Conservation (phyloP, 1,284 basidiomycete species). For the Fomitopsis pinicola region DNA sequence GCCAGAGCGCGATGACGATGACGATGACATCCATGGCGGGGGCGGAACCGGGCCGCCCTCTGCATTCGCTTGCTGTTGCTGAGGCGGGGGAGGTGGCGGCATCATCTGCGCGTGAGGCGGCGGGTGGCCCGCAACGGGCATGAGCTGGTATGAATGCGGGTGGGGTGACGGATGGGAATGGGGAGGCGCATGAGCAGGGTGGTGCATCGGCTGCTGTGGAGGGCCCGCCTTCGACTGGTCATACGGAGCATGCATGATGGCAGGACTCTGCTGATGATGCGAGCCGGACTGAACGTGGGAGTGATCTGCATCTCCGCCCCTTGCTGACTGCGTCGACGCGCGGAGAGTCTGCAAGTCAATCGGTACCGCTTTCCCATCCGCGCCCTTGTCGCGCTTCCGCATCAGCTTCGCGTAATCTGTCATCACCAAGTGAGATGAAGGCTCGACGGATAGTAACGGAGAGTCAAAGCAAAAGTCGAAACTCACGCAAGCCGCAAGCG, state of each 20-base stretch:
- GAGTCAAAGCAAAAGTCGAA: background rate
- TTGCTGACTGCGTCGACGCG: constrained; percentile 59
- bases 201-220: constrained; percentile 15
- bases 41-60: constrained; percentile 30
- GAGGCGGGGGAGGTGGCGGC: constrained; percentile 29
- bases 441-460: constrained; percentile 5
- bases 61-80: constrained; percentile 14
- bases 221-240: constrained; percentile 16
- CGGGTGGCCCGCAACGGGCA: constrained; percentile 17
- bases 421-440: constrained; percentile 5
- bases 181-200: constrained; percentile 13
- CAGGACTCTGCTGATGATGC: constrained; percentile 13
- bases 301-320: constrained; percentile 21
- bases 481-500: constrained; percentile 78
- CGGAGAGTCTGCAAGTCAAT: constrained; percentile 73
- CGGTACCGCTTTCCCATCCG: constrained; percentile 46
- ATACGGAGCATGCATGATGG: constrained; percentile 12
- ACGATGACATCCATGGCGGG: constrained; percentile 44
- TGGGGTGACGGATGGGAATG: constrained; percentile 6
- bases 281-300: constrained; percentile 11
- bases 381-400: constrained; percentile 64
- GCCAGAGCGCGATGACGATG: constrained; percentile 25
- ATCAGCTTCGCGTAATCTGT: constrained; percentile 76
- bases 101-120: constrained; percentile 41
- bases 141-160: constrained; percentile 25